Evolutionary conservation across 305 asterid genomes (phyloP), one percentile per base, ranked within the genome.

Genomic region (Ajuga reptans): DNA sequence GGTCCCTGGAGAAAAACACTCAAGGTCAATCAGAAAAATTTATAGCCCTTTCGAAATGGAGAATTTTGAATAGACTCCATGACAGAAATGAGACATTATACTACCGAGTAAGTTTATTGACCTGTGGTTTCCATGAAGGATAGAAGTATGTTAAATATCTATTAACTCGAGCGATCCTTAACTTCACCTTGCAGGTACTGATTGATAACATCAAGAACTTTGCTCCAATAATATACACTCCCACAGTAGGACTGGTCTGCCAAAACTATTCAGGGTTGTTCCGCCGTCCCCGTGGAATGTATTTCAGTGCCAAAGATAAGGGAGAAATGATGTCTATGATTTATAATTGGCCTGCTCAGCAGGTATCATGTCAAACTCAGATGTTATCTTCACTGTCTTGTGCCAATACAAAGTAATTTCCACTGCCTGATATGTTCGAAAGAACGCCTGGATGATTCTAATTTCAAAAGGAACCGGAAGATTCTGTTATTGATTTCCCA

Each of bases 291-390:
- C 97, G 99, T 68, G 99, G 99, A 71, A 93, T 93, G 99, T 93
- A 93, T 75, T 93, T 93, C 89, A 89, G 96, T 81, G 97, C 96
- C 81, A 93, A 85, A 83, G 99, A 93, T 72, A 93, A 85, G 84
- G 99, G 99, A 73, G 99, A 93, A 83, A 93, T 93, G 99, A 91
- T 93, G 99, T 93, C 99, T 69, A 91, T 93, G 97, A 89, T 93
- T 80, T 89, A 87, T 74, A 93, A 93, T 78, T 93, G 99, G 99
- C 99, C 99, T 71, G 79, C 87, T 60, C 77, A 74, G 60, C 84
- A 93, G 95, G 99, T 93, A 79, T 72, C 51, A 14, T 59, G 60
- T 61, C 63, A 71, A 67, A 61, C 67, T 51, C 31, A 21, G 42
- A 49, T 39, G 68, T 10, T 62, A 12, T 60, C 29, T 73, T 59